phyloP scores from a whole-genome alignment of 176 grass and related monocot species.

The Triticum dicoccoides region DNA sequence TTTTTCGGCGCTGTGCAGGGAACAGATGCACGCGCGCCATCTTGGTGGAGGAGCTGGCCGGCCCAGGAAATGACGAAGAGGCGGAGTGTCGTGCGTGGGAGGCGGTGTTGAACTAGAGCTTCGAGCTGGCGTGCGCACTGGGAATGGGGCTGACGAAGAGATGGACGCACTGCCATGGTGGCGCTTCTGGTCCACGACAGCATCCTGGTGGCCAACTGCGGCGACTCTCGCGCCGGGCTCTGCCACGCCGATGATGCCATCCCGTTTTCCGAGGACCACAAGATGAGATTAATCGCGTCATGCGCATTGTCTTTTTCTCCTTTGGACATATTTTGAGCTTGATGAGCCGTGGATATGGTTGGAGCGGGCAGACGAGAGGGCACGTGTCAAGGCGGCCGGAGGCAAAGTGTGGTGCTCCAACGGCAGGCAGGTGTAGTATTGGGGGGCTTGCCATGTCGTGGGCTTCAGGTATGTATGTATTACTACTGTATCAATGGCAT shows the following conservation, averaged over 20 bases:
- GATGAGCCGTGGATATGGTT: neutral
- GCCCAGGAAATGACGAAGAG: neutral
- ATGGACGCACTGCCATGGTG: slow-evolving; percentile 59
- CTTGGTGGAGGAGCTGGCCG: neutral
- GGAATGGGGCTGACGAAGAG: slow-evolving; percentile 9
- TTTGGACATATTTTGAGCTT: too few relatives aligned
- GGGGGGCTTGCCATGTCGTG: neutral
- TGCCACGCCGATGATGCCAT: slow-evolving; percentile 38
- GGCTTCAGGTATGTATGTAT: neutral
- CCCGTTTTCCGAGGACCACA: slow-evolving; percentile 77
- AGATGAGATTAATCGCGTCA: slow-evolving; percentile 34
- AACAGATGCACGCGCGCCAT: slow-evolving; percentile 72
- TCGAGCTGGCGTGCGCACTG: slow-evolving; percentile 33
- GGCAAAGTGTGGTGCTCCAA: neutral
- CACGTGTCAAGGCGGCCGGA: neutral
- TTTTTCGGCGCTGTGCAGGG: slow-evolving; percentile 60
- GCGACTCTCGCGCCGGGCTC: slow-evolving; percentile 78
- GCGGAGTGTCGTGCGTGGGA: slow-evolving; percentile 33
- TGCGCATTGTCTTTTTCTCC: neutral
- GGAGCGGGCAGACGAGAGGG: neutral
- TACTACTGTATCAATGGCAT: too few relatives aligned
- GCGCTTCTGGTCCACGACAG: slow-evolving; percentile 38
- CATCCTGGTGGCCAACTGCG: slow-evolving; percentile 71
- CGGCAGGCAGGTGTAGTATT: neutral
- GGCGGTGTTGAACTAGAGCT: neutral